Evolutionary conservation across 2,329 filamentous ascomycete species (phyloP), one percentile per base, ranked within the genome.

Genomic region (Ophidiomyces ophidiicola): DNA sequence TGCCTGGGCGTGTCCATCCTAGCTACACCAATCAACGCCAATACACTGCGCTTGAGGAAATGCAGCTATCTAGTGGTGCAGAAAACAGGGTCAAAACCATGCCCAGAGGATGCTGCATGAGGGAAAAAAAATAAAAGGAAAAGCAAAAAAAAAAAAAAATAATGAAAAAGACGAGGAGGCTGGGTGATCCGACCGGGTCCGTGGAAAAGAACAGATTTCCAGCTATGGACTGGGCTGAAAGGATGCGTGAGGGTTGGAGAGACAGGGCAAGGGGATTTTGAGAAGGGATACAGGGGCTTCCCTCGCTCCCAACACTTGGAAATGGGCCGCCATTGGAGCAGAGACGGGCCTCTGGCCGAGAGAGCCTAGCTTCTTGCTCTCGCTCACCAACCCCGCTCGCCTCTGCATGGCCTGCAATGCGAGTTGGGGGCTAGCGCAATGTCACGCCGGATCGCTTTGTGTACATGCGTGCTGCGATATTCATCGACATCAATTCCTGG

Each of bases 401-500:
- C 20, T 24, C 8, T 31, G 28, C 20, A 29, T 32, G 4, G 11
- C 14, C 30, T 32, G n/a, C 30, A 32, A 26, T 26, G 18, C 17
- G 19, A 25, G 14, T 41, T 41, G 31, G 38, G 38, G 38, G 38
- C 30, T 49, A 63, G 45, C 61, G 61, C 46, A 63, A 56, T 36
- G 60, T 62, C 45, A 64, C 60, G 12, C 60, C 60, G 24, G 61
- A 63, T 33, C 61, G 59, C 58, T 83, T 82, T 26, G 88, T 96
- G 60, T 93, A 98, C 86, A 98, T 88, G 59, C 90, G 80, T 21
- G 88, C 81, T 7, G 90, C 88, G 61, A 98, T 96, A 62, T 96
- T 96, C 90, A 98, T 98, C 35, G 86, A 80, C 57, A 87, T 84
- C 50, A 98, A 69, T 68, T 98, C 90, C 68, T 98, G 90, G 79